Evolutionary conservation across 805 yeast genomes (phyloP).

Genomic region (Myxozyma melibiosi): DNA sequence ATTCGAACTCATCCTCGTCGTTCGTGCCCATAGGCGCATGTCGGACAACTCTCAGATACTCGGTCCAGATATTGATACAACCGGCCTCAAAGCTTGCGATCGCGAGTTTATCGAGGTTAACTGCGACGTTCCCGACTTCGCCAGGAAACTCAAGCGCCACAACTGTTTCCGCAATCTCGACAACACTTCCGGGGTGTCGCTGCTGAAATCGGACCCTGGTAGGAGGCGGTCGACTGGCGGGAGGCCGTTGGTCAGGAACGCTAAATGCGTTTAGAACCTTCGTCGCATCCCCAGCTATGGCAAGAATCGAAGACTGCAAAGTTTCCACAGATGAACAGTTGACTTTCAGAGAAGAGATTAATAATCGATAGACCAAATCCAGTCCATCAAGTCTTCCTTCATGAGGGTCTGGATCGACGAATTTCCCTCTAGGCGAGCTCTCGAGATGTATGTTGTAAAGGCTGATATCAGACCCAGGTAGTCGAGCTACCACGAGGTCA

Average conservation of each 20-base stretch:
- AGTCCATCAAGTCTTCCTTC: neutral
- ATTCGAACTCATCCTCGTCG: slow-evolving; percentile 17
- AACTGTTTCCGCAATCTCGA: neutral
- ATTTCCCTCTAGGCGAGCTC: neutral
- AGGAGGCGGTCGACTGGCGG: neutral
- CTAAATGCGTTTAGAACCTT: neutral
- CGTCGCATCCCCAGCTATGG: slow-evolving; percentile 4
- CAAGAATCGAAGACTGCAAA: neutral
- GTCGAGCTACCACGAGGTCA: neutral
- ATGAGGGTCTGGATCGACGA: slow-evolving; percentile 2
- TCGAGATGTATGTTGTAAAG: slow-evolving; percentile 1
- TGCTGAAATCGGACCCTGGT: slow-evolving; percentile 13
- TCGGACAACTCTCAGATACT: neutral
- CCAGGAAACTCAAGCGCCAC: slow-evolving; percentile 13
- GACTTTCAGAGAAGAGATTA: slow-evolving; percentile 4
- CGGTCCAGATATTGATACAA: neutral
- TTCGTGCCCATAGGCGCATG: slow-evolving; percentile 2
- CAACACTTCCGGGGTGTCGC: neutral
- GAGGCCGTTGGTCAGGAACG: neutral
- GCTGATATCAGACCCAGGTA: slow-evolving; percentile 15
- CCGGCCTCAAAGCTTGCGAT: slow-evolving; percentile 8
- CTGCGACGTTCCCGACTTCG: slow-evolving; percentile 3
- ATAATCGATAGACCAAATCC: slow-evolving; percentile 2
- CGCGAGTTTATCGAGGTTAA: neutral
- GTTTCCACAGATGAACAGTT: slow-evolving; percentile 6